Evolutionary conservation across 1,284 basidiomycete species (phyloP), one percentile per base, ranked within the genome.

Genomic region (Pseudozyma tsukubaensis): DNA sequence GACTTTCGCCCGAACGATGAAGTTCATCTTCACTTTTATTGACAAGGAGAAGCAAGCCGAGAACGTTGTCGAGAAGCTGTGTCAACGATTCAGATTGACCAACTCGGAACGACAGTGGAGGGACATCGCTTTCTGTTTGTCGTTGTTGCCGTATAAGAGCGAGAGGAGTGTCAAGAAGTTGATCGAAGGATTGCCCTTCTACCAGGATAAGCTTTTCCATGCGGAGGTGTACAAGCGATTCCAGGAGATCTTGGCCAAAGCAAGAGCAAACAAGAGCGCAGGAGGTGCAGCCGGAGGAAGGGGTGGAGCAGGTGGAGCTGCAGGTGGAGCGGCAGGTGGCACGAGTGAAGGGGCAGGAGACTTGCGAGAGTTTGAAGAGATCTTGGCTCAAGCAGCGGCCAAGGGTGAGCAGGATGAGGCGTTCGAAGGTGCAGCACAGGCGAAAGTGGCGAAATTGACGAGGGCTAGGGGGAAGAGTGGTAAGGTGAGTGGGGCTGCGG

Each of bases 111-210:
- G 96, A 24, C 96, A 98, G 85, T 99, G 97, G 96, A 90, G 94
- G 37, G 96, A 99, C 81, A 95, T 99, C 71, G 93, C 95, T 0
- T 98, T 91, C 86, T 99, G 97, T 85, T 87, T 99, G 3, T 94
- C 94, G 0, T 86, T 98, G 3, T 87, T 99, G 32, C 95, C 94
- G 0, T 99, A 94, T 91, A 98, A 98, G 85, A 95, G 93, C 1
- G 96, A 99, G 78, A 89, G 93, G 18, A 94, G 94, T 0, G 89
- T 98, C 83, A 97, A 97, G 89, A 97, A 95, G 85, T 89, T 99
- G 67, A 93, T 95, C 78, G 95, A 98, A 70, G 94, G 93, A 3
- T 59, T 83, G 45, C 79, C 81, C 1, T 81, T 76, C 66, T 85
- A 99, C 82, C 91, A 94, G 69, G 96, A 99, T 87, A 99, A 99